Evolutionary conservation across 2,329 filamentous ascomycete species (phyloP).

Genomic region (Leptodontidium sp.): DNA sequence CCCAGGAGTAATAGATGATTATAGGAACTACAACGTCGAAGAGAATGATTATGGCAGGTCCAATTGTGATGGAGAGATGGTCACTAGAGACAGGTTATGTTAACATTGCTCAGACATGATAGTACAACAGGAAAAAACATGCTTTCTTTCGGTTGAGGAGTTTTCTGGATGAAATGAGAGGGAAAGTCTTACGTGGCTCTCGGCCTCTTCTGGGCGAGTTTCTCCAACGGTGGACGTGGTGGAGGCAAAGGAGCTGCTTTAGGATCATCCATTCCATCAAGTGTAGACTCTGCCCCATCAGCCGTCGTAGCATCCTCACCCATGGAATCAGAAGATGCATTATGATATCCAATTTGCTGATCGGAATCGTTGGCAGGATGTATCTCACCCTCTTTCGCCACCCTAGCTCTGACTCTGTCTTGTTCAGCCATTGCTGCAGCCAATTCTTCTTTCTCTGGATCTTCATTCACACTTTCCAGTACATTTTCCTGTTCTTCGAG

Average conservation of each 20-base stretch:
- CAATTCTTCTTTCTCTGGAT: slow-evolving; percentile 20
- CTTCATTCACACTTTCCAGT: not conserved
- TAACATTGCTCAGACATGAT: not conserved
- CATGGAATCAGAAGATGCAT: slow-evolving; percentile 1
- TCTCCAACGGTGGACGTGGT: slow-evolving; percentile 30
- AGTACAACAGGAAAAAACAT: not conserved
- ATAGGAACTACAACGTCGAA: slow-evolving; percentile 39
- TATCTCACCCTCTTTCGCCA: slow-evolving; percentile 17
- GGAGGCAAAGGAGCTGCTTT: slow-evolving; percentile 16
- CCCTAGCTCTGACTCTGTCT: slow-evolving; percentile 1
- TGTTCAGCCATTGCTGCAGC: slow-evolving; percentile 6
- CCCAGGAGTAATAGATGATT: slow-evolving; percentile 39
- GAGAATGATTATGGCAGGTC: slow-evolving; percentile 36
- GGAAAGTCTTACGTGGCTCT: slow-evolving; percentile 26
- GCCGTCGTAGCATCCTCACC: slow-evolving; percentile 10
- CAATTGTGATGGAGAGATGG: slow-evolving; percentile 39
- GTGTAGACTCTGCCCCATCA: slow-evolving; percentile 16
- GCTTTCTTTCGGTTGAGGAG: not conserved
- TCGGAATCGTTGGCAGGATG: not conserved
- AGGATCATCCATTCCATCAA: slow-evolving; percentile 15
- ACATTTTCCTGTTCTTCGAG: not conserved
- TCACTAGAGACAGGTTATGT: slow-evolving; percentile 18
- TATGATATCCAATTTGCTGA: not conserved
- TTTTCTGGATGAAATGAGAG: not conserved
- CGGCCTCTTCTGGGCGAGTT: slow-evolving; percentile 38